Percentiles rank a stretch among this genome's conserved stretches.
These are phyloP conservation scores for Geotrichum histeridarum DNA, from an alignment of 1,139 yeast species.

Conservation along the genomic window DNA sequence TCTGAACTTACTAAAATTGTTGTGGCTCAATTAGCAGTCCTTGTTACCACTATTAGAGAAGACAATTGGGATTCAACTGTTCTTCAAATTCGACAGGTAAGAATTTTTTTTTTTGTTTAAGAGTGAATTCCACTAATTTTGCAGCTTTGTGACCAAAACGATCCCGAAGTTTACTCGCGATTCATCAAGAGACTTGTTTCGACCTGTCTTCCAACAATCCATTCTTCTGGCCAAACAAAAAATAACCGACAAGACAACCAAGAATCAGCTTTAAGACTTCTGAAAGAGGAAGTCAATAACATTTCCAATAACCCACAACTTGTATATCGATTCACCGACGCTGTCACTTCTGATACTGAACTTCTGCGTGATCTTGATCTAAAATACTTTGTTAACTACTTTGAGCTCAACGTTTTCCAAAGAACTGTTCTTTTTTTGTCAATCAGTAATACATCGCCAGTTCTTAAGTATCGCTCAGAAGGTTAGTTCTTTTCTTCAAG, in stretches of 20 bases:
- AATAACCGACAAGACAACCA: conserved; percentile 25
- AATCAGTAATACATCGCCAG: background rate
- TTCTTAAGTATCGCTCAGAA: background rate
- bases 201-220: conserved; percentile 23
- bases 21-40: conserved; percentile 50
- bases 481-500: conserved; percentile 1
- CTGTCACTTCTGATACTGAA: conserved; percentile 29
- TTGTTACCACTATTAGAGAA: conserved; percentile 44
- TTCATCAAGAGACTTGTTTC: conserved; percentile 38
- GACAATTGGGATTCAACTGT: conserved; percentile 42
- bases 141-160: conserved; percentile 40
- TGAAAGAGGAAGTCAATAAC: conserved; percentile 23
- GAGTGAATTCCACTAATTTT: background rate
- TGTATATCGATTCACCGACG: conserved; percentile 29
- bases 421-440: conserved; percentile 18
- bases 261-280: conserved; percentile 20
- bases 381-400: conserved; percentile 23
- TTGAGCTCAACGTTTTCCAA: conserved; percentile 24
- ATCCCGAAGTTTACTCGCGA: conserved; percentile 36
- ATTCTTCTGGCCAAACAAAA: conserved; percentile 31
- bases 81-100: conserved; percentile 44
- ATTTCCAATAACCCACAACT: conserved; percentile 27
- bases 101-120: background rate
- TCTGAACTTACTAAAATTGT: conserved; percentile 43
- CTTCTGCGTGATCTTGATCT: conserved; percentile 29